These are phyloP conservation scores for Diplodia scrobiculata DNA, from an alignment of 2,329 filamentous ascomycete genomes.

Conservation along the genomic window DNA sequence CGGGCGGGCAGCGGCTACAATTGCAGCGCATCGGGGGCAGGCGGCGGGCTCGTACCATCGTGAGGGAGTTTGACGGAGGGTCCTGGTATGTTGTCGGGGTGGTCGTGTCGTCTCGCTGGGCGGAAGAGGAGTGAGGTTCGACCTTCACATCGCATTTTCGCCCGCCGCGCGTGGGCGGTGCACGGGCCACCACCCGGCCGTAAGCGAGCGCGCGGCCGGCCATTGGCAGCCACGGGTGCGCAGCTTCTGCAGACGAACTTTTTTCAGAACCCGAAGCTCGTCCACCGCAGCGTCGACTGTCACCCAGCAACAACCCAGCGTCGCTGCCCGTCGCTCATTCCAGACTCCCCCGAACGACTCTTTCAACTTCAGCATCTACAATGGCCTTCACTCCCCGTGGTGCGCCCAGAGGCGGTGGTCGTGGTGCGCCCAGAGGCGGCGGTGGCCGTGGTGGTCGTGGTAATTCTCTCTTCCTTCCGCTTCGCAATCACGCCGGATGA, in stretches of 20 bases:
- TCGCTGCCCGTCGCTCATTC: slow-evolving; percentile 14
- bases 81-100: slow-evolving; percentile 38
- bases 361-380: slow-evolving; percentile 4
- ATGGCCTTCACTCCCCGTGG: slow-evolving; percentile 55
- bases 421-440: slow-evolving; percentile 36
- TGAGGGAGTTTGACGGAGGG: slow-evolving; percentile 44
- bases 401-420: slow-evolving; percentile 37
- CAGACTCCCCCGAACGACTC: neutral
- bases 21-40: slow-evolving; percentile 15
- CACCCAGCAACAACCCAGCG: slow-evolving; percentile 16
- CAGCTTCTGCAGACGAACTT: slow-evolving; percentile 28
- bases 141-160: slow-evolving; percentile 30
- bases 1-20: slow-evolving; percentile 14
- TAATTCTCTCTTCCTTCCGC: slow-evolving; percentile 33
- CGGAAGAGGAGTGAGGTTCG: slow-evolving; percentile 35
- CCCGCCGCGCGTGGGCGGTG: slow-evolving; percentile 24
- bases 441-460: slow-evolving; percentile 43
- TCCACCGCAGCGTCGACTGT: slow-evolving; percentile 22
- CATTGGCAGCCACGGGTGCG: slow-evolving; percentile 23
- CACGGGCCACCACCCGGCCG: slow-evolving; percentile 19
- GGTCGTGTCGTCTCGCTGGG: slow-evolving; percentile 32
- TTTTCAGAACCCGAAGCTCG: slow-evolving; percentile 25
- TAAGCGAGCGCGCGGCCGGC: slow-evolving; percentile 24
- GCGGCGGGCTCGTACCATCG: slow-evolving; percentile 45
- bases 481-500: neutral